phyloP scores from a whole-genome alignment of 2,329 filamentous ascomycete species.

The Stachybotrys echinatus region DNA sequence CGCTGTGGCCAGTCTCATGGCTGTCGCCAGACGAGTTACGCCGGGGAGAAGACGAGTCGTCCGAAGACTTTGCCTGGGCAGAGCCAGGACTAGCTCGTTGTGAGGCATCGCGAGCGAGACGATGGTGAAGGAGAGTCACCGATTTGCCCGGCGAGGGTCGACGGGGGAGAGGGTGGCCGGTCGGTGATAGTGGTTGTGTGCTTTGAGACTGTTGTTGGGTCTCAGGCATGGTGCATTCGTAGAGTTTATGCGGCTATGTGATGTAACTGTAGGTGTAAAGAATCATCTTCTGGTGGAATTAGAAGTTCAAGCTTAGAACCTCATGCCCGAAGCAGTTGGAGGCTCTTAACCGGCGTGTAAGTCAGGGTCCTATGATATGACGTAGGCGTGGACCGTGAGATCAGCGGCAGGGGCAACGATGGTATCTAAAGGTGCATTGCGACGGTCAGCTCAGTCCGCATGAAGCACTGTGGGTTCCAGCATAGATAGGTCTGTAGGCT shows the following conservation, averaged over 20 bases:
- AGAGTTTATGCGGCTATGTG: conserved; percentile 11
- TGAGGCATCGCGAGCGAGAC: conserved; percentile 36
- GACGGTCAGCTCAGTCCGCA: background rate
- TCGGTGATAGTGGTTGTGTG: conserved; percentile 18
- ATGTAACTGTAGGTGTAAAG: background rate
- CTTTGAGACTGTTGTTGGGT: conserved; percentile 13
- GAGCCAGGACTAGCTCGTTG: conserved; percentile 19
- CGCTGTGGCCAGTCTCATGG: conserved; percentile 41
- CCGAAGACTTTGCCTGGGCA: conserved; percentile 10
- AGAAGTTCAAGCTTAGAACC: background rate
- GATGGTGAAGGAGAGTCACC: conserved; percentile 41
- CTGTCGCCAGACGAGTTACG: conserved; percentile 45
- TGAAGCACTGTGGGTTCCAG: background rate
- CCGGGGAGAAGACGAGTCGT: conserved; percentile 15
- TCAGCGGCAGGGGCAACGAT: background rate
- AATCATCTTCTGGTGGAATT: conserved; percentile 1
- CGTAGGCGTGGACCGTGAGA: background rate
- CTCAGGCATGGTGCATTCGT: conserved; percentile 23
- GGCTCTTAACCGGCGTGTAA: background rate
- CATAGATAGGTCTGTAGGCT: background rate
- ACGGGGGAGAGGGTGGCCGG: conserved; percentile 37
- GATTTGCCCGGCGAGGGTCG: conserved; percentile 39
- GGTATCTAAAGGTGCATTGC: no score
- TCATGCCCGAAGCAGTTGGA: background rate
- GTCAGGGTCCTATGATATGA: background rate